phyloP scores from a whole-genome alignment of 306 rosid genomes.

The Mimosa bimucronata region DNA sequence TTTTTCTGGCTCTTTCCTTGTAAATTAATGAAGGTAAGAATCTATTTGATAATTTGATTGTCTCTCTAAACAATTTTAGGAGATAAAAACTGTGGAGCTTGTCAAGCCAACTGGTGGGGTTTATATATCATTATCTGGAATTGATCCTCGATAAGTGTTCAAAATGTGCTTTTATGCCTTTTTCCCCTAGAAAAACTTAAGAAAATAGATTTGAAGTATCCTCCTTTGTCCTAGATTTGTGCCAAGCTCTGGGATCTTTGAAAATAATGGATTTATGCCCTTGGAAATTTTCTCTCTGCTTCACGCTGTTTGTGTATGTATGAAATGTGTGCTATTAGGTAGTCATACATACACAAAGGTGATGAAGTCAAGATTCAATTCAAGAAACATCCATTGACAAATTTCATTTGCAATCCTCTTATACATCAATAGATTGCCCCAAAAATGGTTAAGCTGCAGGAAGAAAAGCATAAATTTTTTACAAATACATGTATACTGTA shows the following conservation, averaged over 20 bases:
- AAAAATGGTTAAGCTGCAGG: too few relatives aligned
- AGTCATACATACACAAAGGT: too few relatives aligned
- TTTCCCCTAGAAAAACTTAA: neutral
- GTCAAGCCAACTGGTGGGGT: constrained; percentile 92
- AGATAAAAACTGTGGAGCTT: constrained; percentile 85
- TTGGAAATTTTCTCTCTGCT: neutral
- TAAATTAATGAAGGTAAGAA: too few relatives aligned
- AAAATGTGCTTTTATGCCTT: neutral
- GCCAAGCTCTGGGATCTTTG: neutral
- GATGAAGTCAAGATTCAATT: too few relatives aligned
- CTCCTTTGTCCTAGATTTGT: neutral
- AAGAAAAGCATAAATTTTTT: too few relatives aligned
- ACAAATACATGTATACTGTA: too few relatives aligned
- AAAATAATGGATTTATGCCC: neutral
- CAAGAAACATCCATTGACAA: too few relatives aligned
- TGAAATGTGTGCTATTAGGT: too few relatives aligned
- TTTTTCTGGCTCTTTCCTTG: too few relatives aligned
- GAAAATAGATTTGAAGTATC: neutral
- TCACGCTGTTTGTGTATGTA: too few relatives aligned
- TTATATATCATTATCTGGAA: constrained; percentile 78
- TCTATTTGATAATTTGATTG: constrained; percentile 23
- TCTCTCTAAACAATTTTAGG: constrained; percentile 55
- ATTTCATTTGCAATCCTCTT: too few relatives aligned
- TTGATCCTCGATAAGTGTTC: constrained; percentile 71
- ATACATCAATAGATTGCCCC: too few relatives aligned